Base-by-base conservation (phyloP, 192 early-diverging fungal genomes). In the Fimicolochytrium jonesii region DNA sequence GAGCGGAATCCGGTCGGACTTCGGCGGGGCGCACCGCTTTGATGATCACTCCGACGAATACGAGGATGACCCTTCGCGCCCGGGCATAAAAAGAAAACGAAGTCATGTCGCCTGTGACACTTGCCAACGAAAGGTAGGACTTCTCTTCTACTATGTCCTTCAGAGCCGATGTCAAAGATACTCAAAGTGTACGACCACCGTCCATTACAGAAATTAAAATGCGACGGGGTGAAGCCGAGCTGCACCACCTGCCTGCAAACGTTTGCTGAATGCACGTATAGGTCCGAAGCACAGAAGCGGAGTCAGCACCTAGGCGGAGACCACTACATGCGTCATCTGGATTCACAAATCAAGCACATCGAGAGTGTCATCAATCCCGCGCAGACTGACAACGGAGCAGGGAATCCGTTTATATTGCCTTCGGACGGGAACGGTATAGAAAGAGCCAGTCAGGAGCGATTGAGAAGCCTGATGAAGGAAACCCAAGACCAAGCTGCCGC, bases 141-240 rank as follows among this genome's bases (percentile, higher is more conserved):
- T n/a, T n/a, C n/a, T n/a, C n/a, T n/a, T n/a, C n/a, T n/a, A n/a
- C n/a, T n/a, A n/a, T n/a, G n/a, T n/a, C n/a, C n/a, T n/a, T n/a
- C n/a, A n/a, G n/a, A n/a, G n/a, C n/a, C n/a, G n/a, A n/a, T n/a
- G n/a, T n/a, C n/a, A n/a, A n/a, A n/a, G n/a, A n/a, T n/a, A n/a
- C n/a, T n/a, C n/a, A n/a, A n/a, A n/a, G n/a, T n/a, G n/a, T n/a
- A n/a, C n/a, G n/a, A n/a, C n/a, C n/a, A n/a, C n/a, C n/a, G n/a
- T n/a, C n/a, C n/a, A n/a, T n/a, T n/a, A n/a, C 57, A 91, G 78
- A 91, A 91, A 85, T 83, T 92, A 55, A 90, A 89, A 64, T 92
- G 90, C 72, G 88, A 93, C 66, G 93, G 93, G 31, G 76, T 67
- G 2, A 83, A 88, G 42, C 91, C 91, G 43, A 76, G 80, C 11